phyloP scores from a whole-genome alignment of 192 early-diverging fungal species.

The Gaertneriomyces sp. region DNA sequence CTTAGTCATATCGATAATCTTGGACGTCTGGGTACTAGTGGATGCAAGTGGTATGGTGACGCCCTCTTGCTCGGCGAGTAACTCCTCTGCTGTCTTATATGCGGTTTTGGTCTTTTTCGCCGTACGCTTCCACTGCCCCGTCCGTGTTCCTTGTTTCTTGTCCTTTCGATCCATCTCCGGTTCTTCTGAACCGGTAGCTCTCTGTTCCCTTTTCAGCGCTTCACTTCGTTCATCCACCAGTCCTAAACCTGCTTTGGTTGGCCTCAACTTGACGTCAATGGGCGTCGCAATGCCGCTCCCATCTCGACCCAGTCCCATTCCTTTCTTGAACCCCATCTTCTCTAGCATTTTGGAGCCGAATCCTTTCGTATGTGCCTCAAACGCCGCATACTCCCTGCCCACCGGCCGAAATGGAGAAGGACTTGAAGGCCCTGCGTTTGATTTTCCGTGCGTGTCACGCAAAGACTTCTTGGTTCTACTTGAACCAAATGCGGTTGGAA shows the following conservation, averaged over 20 bases:
- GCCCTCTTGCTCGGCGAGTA: constrained; percentile 55
- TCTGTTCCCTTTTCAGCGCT: constrained; percentile 54
- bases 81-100: constrained; percentile 75
- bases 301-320: constrained; percentile 83
- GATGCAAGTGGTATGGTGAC: constrained; percentile 10
- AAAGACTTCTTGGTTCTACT: not conserved
- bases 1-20: constrained; percentile 85
- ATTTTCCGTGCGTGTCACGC: not conserved
- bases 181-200: not conserved
- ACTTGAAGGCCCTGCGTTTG: not conserved
- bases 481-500: constrained; percentile 16
- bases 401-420: not conserved
- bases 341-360: constrained; percentile 79
- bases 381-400: constrained; percentile 78
- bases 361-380: constrained; percentile 70
- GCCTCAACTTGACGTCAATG: constrained; percentile 82
- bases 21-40: constrained; percentile 44
- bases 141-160: constrained; percentile 29
- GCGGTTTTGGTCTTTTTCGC: constrained; percentile 52
- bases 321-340: constrained; percentile 86
- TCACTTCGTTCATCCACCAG: constrained; percentile 78
- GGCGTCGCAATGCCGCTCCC: constrained; percentile 87
- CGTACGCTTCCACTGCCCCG: constrained; percentile 42
- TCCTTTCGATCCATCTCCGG: constrained; percentile 48
- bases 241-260: constrained; percentile 75